Conservation (phyloP, 1,284 basidiomycete species). For the Serendipita sp. region DNA sequence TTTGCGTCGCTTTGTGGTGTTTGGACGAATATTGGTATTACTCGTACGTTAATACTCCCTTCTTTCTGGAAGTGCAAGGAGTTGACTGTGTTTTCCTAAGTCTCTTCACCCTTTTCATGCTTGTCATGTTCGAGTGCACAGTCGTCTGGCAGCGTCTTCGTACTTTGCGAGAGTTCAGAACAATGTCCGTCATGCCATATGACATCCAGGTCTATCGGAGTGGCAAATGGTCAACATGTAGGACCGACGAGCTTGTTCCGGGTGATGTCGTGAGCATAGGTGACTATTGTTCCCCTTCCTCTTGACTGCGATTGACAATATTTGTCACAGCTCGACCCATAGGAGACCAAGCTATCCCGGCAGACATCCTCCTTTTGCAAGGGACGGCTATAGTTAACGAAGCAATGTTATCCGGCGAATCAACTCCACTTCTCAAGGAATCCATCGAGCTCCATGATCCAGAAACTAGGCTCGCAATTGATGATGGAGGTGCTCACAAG, state of each 20-base stretch:
- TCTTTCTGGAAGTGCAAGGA: neutral
- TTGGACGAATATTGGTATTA: conserved; percentile 98
- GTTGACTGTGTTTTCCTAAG: conserved; percentile 24
- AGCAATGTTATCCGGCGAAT: conserved; percentile 94
- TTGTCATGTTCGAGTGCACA: conserved; percentile 91
- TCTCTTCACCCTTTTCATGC: conserved; percentile 92
- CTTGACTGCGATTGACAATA: neutral
- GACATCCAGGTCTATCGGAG: conserved; percentile 69
- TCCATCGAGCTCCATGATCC: conserved; percentile 74
- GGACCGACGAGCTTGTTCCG: conserved; percentile 75
- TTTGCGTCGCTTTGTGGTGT: conserved; percentile 91
- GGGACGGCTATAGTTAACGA: conserved; percentile 93
- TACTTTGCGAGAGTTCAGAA: conserved; percentile 86
- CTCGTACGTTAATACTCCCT: conserved; percentile 13
- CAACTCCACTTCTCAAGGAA: conserved; percentile 87
- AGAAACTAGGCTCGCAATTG: conserved; percentile 65
- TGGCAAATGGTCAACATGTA: conserved; percentile 63
- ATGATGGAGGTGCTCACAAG: conserved; percentile 56
- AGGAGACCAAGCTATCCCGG: conserved; percentile 57
- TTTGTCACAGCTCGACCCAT: neutral
- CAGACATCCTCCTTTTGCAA: conserved; percentile 75
- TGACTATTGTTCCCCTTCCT: conserved; percentile 20
- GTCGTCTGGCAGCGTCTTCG: conserved; percentile 90
- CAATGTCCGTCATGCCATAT: conserved; percentile 86
- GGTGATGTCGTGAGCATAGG: conserved; percentile 80